Conservation (phyloP, 345 rosid species). For the Geranium brycei region DNA sequence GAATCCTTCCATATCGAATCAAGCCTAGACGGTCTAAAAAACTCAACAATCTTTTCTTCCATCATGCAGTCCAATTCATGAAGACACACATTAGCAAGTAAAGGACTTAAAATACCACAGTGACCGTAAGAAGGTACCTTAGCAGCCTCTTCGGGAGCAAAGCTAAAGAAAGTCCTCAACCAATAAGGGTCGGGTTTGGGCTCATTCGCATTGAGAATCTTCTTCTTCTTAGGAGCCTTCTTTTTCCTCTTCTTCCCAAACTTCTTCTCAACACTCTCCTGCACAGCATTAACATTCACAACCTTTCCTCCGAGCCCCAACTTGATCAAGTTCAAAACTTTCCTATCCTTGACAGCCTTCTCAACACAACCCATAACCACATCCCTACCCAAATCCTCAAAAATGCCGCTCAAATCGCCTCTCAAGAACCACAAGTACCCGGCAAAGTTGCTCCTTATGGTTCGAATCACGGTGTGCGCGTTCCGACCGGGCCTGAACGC, state of each 20-base stretch:
- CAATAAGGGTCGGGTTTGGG: slow-evolving; percentile 96
- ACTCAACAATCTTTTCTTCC: slow-evolving; percentile 55
- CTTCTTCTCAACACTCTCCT: slow-evolving; percentile 13
- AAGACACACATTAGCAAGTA: slow-evolving; percentile 73
- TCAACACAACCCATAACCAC: slow-evolving; percentile 45
- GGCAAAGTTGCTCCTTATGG: slow-evolving; percentile 73
- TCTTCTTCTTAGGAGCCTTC: slow-evolving; percentile 57
- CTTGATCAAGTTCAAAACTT: slow-evolving; percentile 48
- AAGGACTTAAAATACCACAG: slow-evolving; percentile 84
- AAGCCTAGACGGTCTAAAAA: slow-evolving; percentile 59
- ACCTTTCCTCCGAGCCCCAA: slow-evolving; percentile 29
- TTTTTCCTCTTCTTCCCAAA: slow-evolving; percentile 32
- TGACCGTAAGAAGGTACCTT: slow-evolving; percentile 74
- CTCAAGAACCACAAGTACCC: slow-evolving; percentile 88
- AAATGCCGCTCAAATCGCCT: slow-evolving; percentile 62
- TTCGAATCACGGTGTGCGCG: slow-evolving; percentile 80
- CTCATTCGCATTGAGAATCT: slow-evolving; percentile 62
- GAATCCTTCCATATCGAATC: slow-evolving; percentile 90
- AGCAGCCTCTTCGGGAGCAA: slow-evolving; percentile 84
- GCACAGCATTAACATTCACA: slow-evolving; percentile 7
- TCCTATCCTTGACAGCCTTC: slow-evolving; percentile 59
- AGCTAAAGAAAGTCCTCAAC: slow-evolving; percentile 71
- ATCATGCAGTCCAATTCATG: slow-evolving; percentile 73
- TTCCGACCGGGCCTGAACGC: slow-evolving; percentile 88
- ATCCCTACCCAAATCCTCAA: slow-evolving; percentile 32